A percentile compares a stretch with the other conserved stretches of the same genome.
phyloP scores from a whole-genome alignment of 2,329 filamentous ascomycete genomes.

The Penicillium sp. region DNA sequence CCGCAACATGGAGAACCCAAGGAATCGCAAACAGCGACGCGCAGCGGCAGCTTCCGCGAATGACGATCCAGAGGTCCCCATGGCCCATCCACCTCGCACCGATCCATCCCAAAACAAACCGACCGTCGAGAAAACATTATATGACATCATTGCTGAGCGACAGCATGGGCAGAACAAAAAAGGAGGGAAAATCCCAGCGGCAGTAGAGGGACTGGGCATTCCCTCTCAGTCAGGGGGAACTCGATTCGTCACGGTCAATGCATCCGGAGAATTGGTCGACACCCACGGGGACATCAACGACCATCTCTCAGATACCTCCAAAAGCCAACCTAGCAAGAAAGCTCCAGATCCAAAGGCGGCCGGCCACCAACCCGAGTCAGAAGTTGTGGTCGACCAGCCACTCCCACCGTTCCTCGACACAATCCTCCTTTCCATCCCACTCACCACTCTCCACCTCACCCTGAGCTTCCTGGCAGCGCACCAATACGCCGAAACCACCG shows the following conservation, averaged over 20 bases:
- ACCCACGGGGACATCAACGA: conserved; percentile 18
- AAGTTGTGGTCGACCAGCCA: conserved; percentile 20
- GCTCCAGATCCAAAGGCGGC: not conserved
- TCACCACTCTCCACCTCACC: conserved; percentile 49
- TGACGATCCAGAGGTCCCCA: conserved; percentile 16
- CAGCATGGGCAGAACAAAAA: conserved; percentile 35
- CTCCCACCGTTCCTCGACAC: conserved; percentile 47
- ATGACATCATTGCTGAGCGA: conserved; percentile 49
- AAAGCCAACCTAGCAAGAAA: not conserved
- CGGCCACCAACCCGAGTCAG: conserved; percentile 9
- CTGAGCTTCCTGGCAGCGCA: conserved; percentile 49
- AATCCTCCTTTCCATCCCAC: conserved; percentile 44
- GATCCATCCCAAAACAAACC: conserved; percentile 29
- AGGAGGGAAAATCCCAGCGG: not conserved
- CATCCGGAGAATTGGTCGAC: conserved; percentile 23
- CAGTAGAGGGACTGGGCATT: conserved; percentile 4
- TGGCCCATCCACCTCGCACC: conserved; percentile 25
- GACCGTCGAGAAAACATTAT: conserved; percentile 40
- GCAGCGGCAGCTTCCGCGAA: conserved; percentile 30
- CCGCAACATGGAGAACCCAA: conserved; percentile 31
- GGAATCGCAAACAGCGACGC: conserved; percentile 45
- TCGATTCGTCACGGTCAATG: conserved; percentile 40
- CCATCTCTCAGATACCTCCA: conserved; percentile 8
- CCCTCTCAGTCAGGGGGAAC: conserved; percentile 20
- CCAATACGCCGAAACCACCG: conserved; percentile 47